Evolutionary conservation across 2,329 filamentous ascomycete genomes (phyloP), one percentile per base, ranked within the genome.

Genomic region (Acrocalymma vagum): DNA sequence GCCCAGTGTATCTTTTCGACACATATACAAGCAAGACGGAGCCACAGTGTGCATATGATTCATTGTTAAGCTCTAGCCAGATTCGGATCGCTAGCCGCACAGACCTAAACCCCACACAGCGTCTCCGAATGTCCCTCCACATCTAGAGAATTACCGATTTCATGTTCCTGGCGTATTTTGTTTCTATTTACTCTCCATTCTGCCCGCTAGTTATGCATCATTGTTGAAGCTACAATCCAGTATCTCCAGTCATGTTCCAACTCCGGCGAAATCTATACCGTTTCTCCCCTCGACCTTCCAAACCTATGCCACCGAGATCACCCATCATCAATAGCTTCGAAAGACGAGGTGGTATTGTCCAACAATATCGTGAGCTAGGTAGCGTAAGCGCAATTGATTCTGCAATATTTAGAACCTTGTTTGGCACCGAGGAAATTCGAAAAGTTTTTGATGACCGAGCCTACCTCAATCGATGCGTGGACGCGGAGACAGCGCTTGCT

Each of bases 401-500:
- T 5, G 67, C 70, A 7, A 70, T 81, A 13, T 80, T 79, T 50
- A 70, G 76, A 3, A 77, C 75, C 6, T 59, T 80, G 1, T 80
- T 80, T 40, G 77, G 78, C 8, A 79, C 76, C 1, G 71, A 78
- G 4, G 76, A 78, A 46, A 76, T 79, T 26, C 71, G 77, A 22
- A 67, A 76, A 59, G 65, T 77, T 38, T 80, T 80, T 55, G 72
- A 74, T 18, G 78, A 80, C 41, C 67, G 71, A 46, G 69, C 75
- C 7, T 80, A 80, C 52, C 70, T 80, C 22, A 60, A 68, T 20
- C 70, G 72, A 32, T 75, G 77, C 41, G 70, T 80, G 7, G 74
- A 79, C 24, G 77, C 76, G 7, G 78, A 81, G 56, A 73, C 75
- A 2, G 78, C 78, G 9, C 65, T 81, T 5, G 77, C 78, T 3